Evolutionary conservation across 176 grass and related monocot genomes (phyloP).

Genomic region (Tuctoria greenei): DNA sequence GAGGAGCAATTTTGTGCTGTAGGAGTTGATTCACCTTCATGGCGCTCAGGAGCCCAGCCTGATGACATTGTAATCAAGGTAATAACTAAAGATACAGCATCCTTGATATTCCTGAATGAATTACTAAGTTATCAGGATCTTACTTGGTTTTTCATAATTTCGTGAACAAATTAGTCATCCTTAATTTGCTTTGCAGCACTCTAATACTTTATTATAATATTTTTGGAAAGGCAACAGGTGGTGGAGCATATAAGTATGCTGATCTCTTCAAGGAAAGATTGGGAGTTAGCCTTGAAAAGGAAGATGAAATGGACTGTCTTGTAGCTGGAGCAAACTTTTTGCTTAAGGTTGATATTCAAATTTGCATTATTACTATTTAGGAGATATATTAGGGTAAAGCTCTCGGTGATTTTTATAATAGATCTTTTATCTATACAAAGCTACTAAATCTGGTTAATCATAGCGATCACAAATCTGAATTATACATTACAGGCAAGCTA

Average conservation of each 20-base stretch:
- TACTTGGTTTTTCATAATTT: conserved; percentile 7
- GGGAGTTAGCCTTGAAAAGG: conserved; percentile 97
- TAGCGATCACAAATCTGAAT: conserved; percentile 10
- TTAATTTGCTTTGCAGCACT: conserved; percentile 21
- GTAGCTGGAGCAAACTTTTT: conserved; percentile 97
- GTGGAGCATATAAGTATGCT: conserved; percentile 88
- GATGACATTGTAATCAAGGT: conserved; percentile 94
- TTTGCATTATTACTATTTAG: conserved; percentile 32
- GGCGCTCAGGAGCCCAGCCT: conserved; percentile 60
- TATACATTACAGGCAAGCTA: background rate
- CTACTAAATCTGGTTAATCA: background rate
- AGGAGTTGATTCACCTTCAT: conserved; percentile 95
- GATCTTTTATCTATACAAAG: conserved; percentile 19
- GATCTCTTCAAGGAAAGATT: conserved; percentile 92
- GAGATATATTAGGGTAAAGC: conserved; percentile 19
- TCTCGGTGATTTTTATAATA: conserved; percentile 22
- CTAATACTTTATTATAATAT: conserved; percentile 36
- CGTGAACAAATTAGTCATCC: background rate
- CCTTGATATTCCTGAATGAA: background rate
- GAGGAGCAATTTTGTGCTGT: conserved; percentile 43
- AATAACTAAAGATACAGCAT: conserved; percentile 35
- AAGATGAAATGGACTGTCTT: conserved; percentile 99
- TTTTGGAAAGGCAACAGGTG: conserved; percentile 96
- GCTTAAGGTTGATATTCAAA: conserved; percentile 68
- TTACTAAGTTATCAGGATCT: background rate